Evolutionary conservation across 202 grass and related monocot species (phyloP).

Genomic region (Dendrocalamus latiflorus): DNA sequence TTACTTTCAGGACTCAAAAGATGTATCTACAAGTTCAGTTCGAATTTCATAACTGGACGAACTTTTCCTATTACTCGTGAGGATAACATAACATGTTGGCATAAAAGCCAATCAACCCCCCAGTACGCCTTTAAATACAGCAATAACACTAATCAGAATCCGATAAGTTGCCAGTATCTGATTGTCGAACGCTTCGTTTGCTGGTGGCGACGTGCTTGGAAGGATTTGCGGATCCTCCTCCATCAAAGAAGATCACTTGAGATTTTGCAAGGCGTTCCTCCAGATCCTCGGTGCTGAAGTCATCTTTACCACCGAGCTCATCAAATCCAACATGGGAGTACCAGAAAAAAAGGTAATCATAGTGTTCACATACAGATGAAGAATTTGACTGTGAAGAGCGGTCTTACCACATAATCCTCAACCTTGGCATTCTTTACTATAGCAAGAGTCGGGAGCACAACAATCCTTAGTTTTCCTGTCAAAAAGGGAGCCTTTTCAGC

Average conservation of each 20-base stretch:
- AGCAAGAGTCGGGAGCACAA: conserved; percentile 79
- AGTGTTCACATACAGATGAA: background rate
- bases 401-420: conserved; percentile 75
- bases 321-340: conserved; percentile 76
- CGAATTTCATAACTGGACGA: background rate
- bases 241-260: conserved; percentile 68
- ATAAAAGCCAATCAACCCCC: conserved; percentile 9
- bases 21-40: background rate
- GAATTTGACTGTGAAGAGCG: background rate
- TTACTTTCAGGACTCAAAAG: background rate
- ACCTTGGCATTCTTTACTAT: conserved; percentile 92
- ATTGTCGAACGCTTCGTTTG: conserved; percentile 65
- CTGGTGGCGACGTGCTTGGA: conserved; percentile 21
- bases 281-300: conserved; percentile 64
- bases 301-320: conserved; percentile 88
- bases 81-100: conserved; percentile 16
- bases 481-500: conserved; percentile 90
- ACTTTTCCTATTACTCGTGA: conserved; percentile 2
- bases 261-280: conserved; percentile 70
- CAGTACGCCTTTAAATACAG: background rate
- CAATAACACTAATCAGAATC: conserved; percentile 61
- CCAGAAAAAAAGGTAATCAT: background rate
- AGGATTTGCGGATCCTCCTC: conserved; percentile 51
- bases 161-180: conserved; percentile 50
- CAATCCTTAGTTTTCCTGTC: conserved; percentile 77